These are phyloP conservation scores for Pichia eremophila DNA, from an alignment of 805 yeast genomes.

Conservation along the genomic window DNA sequence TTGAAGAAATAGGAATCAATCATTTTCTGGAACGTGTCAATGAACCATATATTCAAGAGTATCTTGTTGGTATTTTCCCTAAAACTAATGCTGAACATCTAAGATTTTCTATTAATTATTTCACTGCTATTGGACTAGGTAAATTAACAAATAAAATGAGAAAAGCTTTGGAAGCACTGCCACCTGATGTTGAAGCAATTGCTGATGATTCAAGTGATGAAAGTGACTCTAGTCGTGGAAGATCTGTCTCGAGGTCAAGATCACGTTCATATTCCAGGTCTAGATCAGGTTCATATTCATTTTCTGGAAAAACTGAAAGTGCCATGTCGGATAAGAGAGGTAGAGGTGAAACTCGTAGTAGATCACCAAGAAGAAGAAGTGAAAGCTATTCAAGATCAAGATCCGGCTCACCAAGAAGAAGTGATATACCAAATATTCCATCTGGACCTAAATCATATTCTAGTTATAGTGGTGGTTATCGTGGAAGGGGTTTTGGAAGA, in stretches of 20 bases:
- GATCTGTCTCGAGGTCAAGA: constrained; percentile 14
- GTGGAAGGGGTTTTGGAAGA: not conserved
- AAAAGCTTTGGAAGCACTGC: constrained; percentile 22
- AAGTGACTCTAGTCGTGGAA: constrained; percentile 4
- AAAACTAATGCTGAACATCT: constrained; percentile 38
- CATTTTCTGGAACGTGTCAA: constrained; percentile 39
- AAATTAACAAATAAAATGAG: constrained; percentile 78
- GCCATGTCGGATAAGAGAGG: not conserved
- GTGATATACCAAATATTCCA: not conserved
- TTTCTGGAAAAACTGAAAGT: not conserved
- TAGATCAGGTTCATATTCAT: constrained; percentile 1
- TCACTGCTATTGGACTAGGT: constrained; percentile 90
- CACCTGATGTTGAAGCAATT: constrained; percentile 13
- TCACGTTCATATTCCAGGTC: constrained; percentile 15
- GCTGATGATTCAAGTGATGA: constrained; percentile 5
- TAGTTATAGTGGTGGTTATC: constrained; percentile 1
- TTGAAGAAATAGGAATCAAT: constrained; percentile 61
- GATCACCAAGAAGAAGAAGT: constrained; percentile 1
- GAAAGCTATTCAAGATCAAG: constrained; percentile 11
- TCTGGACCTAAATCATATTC: not conserved
- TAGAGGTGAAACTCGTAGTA: not conserved
- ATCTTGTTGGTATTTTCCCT: constrained; percentile 58
- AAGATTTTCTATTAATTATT: constrained; percentile 78
- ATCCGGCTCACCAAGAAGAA: constrained; percentile 8
- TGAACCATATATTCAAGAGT: constrained; percentile 43